Percentiles rank a stretch among this genome's conserved stretches.
Evolutionary conservation across 768 basidiomycete species (phyloP).

Genomic region (Suillus occidentalis): DNA sequence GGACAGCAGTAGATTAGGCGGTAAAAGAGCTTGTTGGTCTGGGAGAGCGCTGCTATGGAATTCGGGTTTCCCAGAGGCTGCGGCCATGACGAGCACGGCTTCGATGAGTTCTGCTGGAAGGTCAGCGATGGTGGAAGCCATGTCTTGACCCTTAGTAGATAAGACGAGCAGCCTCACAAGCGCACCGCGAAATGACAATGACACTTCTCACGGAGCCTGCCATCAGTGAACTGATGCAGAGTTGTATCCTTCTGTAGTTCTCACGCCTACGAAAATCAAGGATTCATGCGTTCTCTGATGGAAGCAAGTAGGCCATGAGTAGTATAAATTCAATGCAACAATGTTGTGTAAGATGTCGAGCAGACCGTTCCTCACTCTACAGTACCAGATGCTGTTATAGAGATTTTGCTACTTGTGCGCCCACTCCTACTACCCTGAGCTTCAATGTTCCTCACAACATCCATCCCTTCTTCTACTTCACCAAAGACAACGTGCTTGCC

Average conservation of each 20-base stretch:
- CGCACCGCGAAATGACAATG: neutral
- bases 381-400: constrained; percentile 56
- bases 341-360: neutral
- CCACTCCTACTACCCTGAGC: constrained; percentile 29
- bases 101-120: constrained; percentile 45
- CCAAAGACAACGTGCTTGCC: constrained; percentile 49
- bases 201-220: neutral
- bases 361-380: constrained; percentile 29
- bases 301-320: too few species aligned
- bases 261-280: too few species aligned
- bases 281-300: too few species aligned
- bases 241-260: too few species aligned
- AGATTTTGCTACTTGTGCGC: constrained; percentile 38
- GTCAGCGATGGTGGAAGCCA: neutral
- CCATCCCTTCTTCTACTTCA: constrained; percentile 45
- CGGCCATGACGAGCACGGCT: constrained; percentile 30
- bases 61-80: constrained; percentile 25
- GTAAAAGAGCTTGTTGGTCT: constrained; percentile 36
- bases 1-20: constrained; percentile 35
- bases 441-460: constrained; percentile 43
- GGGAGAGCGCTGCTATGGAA: constrained; percentile 37
- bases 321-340: neutral
- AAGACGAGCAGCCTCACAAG: neutral
- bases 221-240: too few species aligned
- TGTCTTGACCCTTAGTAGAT: neutral